Base-by-base conservation (phyloP, 1,284 basidiomycete species). In the Pyrrhoderma lamaoense region DNA sequence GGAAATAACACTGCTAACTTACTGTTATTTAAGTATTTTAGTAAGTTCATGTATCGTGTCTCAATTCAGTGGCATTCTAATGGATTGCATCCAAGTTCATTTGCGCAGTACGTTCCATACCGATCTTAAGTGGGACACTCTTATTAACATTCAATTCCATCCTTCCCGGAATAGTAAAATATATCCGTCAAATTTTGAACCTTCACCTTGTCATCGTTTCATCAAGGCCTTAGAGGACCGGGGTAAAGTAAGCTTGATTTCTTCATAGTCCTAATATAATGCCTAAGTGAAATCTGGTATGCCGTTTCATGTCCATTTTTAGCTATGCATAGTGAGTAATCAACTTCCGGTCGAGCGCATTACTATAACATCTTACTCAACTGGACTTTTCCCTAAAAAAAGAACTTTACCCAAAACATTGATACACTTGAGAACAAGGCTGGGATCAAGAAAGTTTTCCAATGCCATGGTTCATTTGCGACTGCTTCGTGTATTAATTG, bases 381-480 rank as follows among this genome's bases (percentile, higher is more conserved):
- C 5, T 11, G 11, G 27, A 31, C 21, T 7, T 7, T 40, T 40
- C 14, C 11, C 13, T 46, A 8, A 7, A 57, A 71, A 49, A 68
- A 95, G 74, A 94, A 96, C 67, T 98, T 98, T 65, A 96, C 93
- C 2, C 87, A 90, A 66, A 90, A 90, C 59, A 89, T 89, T 45
- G 92, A 95, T 65, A 92, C 91, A 0, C 78, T 98, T 13, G 93
- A 97, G 67, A 85, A 83, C 11, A 69, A 80, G 13, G 89, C 89
- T 0, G 95, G 95, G 2, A 88, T 98, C 2, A 69, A 74, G 47
- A 82, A 77, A 8, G 91, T 97, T 40, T 72, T 98, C 13, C 89
- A 97, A 64, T 98, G 95, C 59, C 95, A 99, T 63, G 93, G 93
- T 19, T 94, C 91, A 3, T 96, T 97, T 62, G 87, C 86, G 3